phyloP scores from a whole-genome alignment of 2,329 filamentous ascomycete genomes.

The Sarocladium brachiariae region DNA sequence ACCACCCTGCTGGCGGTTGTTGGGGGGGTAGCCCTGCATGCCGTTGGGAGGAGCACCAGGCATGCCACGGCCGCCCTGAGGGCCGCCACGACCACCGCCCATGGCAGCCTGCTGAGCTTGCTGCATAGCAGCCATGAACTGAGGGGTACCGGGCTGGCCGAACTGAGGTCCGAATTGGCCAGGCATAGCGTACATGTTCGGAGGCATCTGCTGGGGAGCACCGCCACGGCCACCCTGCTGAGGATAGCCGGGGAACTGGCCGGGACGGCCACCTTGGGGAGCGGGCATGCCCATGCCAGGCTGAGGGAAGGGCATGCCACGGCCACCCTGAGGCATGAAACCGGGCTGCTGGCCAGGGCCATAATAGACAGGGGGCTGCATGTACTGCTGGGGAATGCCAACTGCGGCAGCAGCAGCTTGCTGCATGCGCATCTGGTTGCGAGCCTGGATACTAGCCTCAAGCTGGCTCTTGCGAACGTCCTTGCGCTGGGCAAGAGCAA shows the following conservation, averaged over 20 bases:
- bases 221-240: conserved; percentile 85
- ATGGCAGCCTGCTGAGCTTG: conserved; percentile 61
- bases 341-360: conserved; percentile 71
- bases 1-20: conserved; percentile 46
- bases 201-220: conserved; percentile 79
- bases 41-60: conserved; percentile 63
- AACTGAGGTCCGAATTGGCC: conserved; percentile 76
- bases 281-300: conserved; percentile 59
- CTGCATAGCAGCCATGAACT: conserved; percentile 76
- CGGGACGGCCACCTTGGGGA: conserved; percentile 74
- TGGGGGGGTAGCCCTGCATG: conserved; percentile 51
- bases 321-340: conserved; percentile 57
- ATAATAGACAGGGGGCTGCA: conserved; percentile 90
- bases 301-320: conserved; percentile 61
- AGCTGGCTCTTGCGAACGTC: conserved; percentile 99
- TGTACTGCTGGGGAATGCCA: conserved; percentile 80
- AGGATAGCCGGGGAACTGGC: conserved; percentile 78
- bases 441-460: conserved; percentile 97
- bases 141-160: conserved; percentile 71
- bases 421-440: conserved; percentile 97
- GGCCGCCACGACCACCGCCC: conserved; percentile 55
- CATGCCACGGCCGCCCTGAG: conserved; percentile 64
- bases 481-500: conserved; percentile 97
- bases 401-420: conserved; percentile 79
- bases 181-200: conserved; percentile 77